phyloP scores from a whole-genome alignment of 371 early-diverging fungal species.

The Conidiobolus incongruus region DNA sequence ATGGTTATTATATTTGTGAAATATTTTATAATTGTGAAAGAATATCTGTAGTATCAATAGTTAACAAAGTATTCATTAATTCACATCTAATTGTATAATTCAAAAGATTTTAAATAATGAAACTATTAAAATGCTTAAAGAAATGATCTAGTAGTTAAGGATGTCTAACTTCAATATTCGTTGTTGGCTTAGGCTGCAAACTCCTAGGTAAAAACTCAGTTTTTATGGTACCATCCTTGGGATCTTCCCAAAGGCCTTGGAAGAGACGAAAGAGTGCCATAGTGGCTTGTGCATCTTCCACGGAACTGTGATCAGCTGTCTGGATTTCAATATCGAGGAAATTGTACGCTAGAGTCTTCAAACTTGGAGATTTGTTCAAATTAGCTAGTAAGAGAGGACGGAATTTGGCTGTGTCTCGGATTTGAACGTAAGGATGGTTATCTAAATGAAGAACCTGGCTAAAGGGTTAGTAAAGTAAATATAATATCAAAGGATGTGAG shows the following conservation, averaged over 20 bases:
- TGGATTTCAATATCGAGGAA: slow-evolving; percentile 62
- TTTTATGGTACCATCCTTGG: too few relatives aligned
- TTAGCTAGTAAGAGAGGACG: slow-evolving; percentile 36
- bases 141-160: too few relatives aligned
- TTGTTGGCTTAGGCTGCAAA: too few relatives aligned
- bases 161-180: too few relatives aligned
- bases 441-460: slow-evolving; percentile 35
- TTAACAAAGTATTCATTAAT: too few relatives aligned
- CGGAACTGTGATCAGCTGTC: slow-evolving; percentile 67
- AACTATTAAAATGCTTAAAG: too few relatives aligned
- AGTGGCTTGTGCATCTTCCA: slow-evolving; percentile 76
- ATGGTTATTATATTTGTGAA: too few relatives aligned
- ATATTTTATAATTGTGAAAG: too few relatives aligned
- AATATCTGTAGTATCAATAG: too few relatives aligned
- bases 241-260: slow-evolving; percentile 78
- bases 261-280: slow-evolving; percentile 70
- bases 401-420: slow-evolving; percentile 71
- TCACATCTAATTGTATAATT: too few relatives aligned
- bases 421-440: slow-evolving; percentile 45
- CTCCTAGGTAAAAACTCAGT: too few relatives aligned
- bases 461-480: background rate
- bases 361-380: slow-evolving; percentile 41
- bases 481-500: background rate
- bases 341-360: slow-evolving; percentile 50
- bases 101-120: too few relatives aligned